Evolutionary conservation across 805 yeast genomes (phyloP), one percentile per base, ranked within the genome.

Genomic region (Ogataea salicorniae): DNA sequence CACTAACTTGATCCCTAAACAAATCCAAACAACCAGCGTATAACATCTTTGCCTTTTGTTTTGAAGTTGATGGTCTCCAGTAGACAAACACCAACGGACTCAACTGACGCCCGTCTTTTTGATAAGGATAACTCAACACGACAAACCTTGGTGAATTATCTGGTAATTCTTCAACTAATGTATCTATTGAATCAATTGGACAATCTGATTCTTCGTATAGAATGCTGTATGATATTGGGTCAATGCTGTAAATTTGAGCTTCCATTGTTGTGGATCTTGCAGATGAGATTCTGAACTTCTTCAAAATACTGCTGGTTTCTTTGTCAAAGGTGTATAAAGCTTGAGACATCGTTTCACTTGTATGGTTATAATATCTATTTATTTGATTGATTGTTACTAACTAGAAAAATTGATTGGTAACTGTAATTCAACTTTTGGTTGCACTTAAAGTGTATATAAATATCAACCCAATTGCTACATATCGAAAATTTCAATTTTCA

Each of bases 21-120:
- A 84, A 67, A 62, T 91, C 97, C 20, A 87, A 78, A 2, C 96
- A 95, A 5, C 94, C 95, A 0, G 97, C 97, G 58, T 89, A 90
- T 42, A 87, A 68, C 97, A 90, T 91, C 64, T 84, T 82, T 59
- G 77, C 73, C 46, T 85, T 87, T 61, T 84, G 92, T 16, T 87
- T 84, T n/a, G 88, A 75, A 0, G 95, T 88, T 23, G 83, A 84
- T 4, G 97, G 97, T 50, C 87, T 77, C 83, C 91, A 91, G 64
- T 89, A 91, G n/a, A 91, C 57, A 62, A 91, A 65, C 2, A 90
- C 87, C 51, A 85, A 74, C 3, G 96, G 97, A 9, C 79, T 74
- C 41, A 81, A 76, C 58, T 77, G 74, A 46, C 95, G 73, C 0
- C 95, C 96, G 57, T 90, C 97, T 33, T 70, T 62, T 22, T 77